Conservation (phyloP, 805 yeast genomes). For the Wickerhamomyces subpelliculosus region DNA sequence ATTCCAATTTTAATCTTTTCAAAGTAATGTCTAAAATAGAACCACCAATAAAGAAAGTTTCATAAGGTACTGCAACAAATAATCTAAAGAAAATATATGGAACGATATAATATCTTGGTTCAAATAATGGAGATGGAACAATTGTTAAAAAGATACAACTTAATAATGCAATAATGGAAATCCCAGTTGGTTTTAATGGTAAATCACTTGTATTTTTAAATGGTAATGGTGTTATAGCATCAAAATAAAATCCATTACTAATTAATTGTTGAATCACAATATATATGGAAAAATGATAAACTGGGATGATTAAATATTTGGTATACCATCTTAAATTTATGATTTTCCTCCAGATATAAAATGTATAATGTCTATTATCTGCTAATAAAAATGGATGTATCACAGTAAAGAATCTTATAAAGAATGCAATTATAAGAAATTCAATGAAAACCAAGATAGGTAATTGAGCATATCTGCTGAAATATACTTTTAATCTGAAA, state of each 20-base stretch:
- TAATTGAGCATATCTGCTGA: constrained; percentile 19
- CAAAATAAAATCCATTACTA: constrained; percentile 28
- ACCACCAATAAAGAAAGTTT: constrained; percentile 19
- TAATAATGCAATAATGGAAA: constrained; percentile 44
- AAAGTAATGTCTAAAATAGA: constrained; percentile 15
- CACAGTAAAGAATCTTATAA: constrained; percentile 56
- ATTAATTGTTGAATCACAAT: constrained; percentile 29
- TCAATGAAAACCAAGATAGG: constrained; percentile 25
- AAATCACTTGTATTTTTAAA: constrained; percentile 26
- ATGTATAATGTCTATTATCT: constrained; percentile 90
- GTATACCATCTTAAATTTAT: constrained; percentile 43
- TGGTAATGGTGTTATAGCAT: constrained; percentile 28
- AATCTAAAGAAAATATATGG: constrained; percentile 76
- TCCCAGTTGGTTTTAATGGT: constrained; percentile 36
- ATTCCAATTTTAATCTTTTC: constrained; percentile 44
- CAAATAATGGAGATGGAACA: constrained; percentile 87
- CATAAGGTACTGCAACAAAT: constrained; percentile 35
- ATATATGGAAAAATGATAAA: constrained; percentile 56
- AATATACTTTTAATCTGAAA: constrained; percentile 33
- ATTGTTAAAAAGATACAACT: constrained; percentile 53
- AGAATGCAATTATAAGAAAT: constrained; percentile 30
- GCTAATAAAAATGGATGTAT: constrained; percentile 89
- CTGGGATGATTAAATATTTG: constrained; percentile 48
- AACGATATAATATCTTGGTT: constrained; percentile 85
- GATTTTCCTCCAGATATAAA: constrained; percentile 71